These are phyloP conservation scores for Malus sylvestris DNA, from an alignment of 306 rosid genomes.

Conservation along the genomic window DNA sequence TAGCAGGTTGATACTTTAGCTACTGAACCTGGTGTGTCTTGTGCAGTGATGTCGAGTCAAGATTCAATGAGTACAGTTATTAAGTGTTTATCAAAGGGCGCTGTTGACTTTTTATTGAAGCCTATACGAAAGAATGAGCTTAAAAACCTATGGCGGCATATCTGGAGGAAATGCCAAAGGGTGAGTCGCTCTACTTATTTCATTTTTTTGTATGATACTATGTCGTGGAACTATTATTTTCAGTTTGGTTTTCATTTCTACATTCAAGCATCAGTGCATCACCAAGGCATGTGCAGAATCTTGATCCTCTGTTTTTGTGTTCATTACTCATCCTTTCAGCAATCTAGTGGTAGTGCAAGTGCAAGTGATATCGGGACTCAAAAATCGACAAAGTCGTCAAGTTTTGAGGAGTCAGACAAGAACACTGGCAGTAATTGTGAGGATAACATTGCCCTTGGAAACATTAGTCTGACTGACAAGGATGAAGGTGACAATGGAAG, in stretches of 20 bases:
- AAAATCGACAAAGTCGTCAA: conserved; percentile 36
- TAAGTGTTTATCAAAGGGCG: conserved; percentile 53
- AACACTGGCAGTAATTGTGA: conserved; percentile 51
- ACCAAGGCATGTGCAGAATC: too few relatives aligned
- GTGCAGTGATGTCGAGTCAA: conserved; percentile 45
- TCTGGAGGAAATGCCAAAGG: conserved; percentile 56
- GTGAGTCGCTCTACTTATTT: conserved; percentile 32
- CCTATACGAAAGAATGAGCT: conserved; percentile 65
- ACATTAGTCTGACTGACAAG: conserved; percentile 28
- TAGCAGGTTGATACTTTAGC: background rate
- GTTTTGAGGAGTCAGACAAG: conserved; percentile 39
- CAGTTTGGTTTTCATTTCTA: too few relatives aligned
- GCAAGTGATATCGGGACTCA: conserved; percentile 47
- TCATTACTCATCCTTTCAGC: conserved; percentile 22
- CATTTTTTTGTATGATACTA: background rate
- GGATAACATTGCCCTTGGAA: conserved; percentile 39
- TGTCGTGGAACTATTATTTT: background rate
- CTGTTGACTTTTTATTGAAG: conserved; percentile 58
- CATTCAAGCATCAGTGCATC: too few relatives aligned
- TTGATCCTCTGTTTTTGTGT: background rate
- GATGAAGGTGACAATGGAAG: conserved; percentile 64
- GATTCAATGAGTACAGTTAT: conserved; percentile 53
- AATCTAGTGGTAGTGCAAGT: conserved; percentile 55
- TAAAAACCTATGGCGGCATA: conserved; percentile 62
- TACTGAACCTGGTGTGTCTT: background rate